phyloP scores from a whole-genome alignment of 345 rosid species.

The Bruguiera sexangula region DNA sequence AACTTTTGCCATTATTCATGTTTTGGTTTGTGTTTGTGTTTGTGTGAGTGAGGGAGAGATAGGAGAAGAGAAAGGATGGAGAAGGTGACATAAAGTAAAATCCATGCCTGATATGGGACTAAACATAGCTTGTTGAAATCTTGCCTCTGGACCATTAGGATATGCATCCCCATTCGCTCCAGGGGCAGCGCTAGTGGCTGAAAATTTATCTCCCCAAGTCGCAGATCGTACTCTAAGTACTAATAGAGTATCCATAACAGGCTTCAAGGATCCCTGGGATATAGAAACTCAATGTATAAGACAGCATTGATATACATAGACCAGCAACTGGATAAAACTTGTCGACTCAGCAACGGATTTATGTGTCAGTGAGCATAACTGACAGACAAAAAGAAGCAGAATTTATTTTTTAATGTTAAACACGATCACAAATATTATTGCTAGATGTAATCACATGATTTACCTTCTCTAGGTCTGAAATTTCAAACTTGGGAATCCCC shows the following conservation, averaged over 20 bases:
- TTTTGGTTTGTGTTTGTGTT: no score
- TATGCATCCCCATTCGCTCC: constrained; percentile 18
- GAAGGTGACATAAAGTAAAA: no score
- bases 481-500: constrained; percentile 63
- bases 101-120: constrained; percentile 46
- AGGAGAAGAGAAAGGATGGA: background rate
- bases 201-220: constrained; percentile 24
- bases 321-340: no score
- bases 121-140: constrained; percentile 45
- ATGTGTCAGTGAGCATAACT: no score
- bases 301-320: no score
- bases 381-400: no score
- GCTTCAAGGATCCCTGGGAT: constrained; percentile 51
- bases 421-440: no score
- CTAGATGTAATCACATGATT: background rate
- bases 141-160: constrained; percentile 40
- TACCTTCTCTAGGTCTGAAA: constrained; percentile 81
- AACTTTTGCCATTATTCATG: background rate
- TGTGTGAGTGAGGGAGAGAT: constrained; percentile 1
- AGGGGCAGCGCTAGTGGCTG: constrained; percentile 2
- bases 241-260: constrained; percentile 48
- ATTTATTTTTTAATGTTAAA: no score
- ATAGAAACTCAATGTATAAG: no score
- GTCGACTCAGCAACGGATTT: no score
- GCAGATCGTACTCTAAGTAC: constrained; percentile 31